These are phyloP conservation scores for Alternaria arbusti DNA, from an alignment of 2,329 filamentous ascomycete genomes.

Conservation along the genomic window DNA sequence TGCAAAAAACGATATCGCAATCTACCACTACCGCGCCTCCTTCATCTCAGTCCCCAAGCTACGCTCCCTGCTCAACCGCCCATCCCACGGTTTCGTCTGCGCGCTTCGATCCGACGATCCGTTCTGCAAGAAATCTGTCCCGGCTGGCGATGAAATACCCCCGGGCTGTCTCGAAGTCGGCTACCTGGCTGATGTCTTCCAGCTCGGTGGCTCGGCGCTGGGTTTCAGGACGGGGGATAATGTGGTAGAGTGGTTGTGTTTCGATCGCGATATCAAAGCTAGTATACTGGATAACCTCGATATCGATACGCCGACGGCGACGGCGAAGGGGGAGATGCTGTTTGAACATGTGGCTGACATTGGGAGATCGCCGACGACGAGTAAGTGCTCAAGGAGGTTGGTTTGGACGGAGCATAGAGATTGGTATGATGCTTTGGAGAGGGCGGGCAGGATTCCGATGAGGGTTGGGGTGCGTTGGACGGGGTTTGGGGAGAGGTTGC, in stretches of 20 bases:
- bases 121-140: background rate
- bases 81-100: conserved; percentile 16
- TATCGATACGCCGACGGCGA: background rate
- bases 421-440: conserved; percentile 22
- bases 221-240: conserved; percentile 20
- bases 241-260: conserved; percentile 32
- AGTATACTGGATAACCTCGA: conserved; percentile 7
- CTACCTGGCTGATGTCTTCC: conserved; percentile 24
- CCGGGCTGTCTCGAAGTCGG: conserved; percentile 22
- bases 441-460: conserved; percentile 33
- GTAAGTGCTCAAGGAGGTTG: background rate
- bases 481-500: conserved; percentile 8
- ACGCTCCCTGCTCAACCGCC: background rate
- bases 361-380: background rate
- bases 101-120: conserved; percentile 19
- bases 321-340: conserved; percentile 4
- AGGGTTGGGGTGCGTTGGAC: conserved; percentile 35
- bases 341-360: conserved; percentile 29
- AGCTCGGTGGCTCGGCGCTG: conserved; percentile 25
- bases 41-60: conserved; percentile 11
- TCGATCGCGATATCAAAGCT: conserved; percentile 9
- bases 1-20: conserved; percentile 8
- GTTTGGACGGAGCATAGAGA: conserved; percentile 25
- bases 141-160: conserved; percentile 26
- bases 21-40: conserved; percentile 28